Evolutionary conservation across 1,284 basidiomycete genomes (phyloP).

Genomic region (Tremellales sp.): DNA sequence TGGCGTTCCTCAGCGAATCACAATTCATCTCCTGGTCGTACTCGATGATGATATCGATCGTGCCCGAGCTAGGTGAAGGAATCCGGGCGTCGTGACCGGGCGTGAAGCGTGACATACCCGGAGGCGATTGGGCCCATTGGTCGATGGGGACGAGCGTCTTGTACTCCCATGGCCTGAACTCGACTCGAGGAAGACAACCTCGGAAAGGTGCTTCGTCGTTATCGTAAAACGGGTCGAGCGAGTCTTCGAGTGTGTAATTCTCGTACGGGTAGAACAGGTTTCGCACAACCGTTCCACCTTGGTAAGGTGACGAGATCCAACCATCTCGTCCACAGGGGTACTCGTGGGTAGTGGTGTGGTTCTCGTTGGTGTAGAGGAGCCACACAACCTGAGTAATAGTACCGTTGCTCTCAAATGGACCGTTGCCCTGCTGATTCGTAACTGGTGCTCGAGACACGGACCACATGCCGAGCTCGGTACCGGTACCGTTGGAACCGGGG

Average conservation of each 20-base stretch:
- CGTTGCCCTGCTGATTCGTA: slow-evolving; percentile 50
- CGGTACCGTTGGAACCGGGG: slow-evolving; percentile 73
- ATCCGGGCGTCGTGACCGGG: slow-evolving; percentile 82
- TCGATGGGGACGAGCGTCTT: slow-evolving; percentile 68
- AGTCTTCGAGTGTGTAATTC: slow-evolving; percentile 62
- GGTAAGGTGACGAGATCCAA: slow-evolving; percentile 77
- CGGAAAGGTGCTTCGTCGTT: slow-evolving; percentile 61
- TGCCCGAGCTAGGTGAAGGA: slow-evolving; percentile 53
- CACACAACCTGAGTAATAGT: slow-evolving; percentile 61
- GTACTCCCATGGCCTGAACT: slow-evolving; percentile 70
- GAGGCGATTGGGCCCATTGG: slow-evolving; percentile 65
- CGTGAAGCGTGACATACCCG: slow-evolving; percentile 68
- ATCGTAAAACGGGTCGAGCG: slow-evolving; percentile 61
- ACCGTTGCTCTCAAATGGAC: slow-evolving; percentile 49
- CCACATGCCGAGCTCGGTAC: slow-evolving; percentile 81
- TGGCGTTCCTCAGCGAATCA: slow-evolving; percentile 57
- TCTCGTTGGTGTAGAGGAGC: slow-evolving; percentile 80
- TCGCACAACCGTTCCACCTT: slow-evolving; percentile 57
- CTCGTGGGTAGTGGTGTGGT: slow-evolving; percentile 61
- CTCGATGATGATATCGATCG: slow-evolving; percentile 66
- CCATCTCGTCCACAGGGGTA: slow-evolving; percentile 56
- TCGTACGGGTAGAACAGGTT: slow-evolving; percentile 83
- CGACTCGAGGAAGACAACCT: slow-evolving; percentile 66
- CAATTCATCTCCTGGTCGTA: slow-evolving; percentile 76
- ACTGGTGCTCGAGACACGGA: slow-evolving; percentile 67